phyloP scores from a whole-genome alignment of 2,329 filamentous ascomycete species.

The Arthrinium phaeospermum region DNA sequence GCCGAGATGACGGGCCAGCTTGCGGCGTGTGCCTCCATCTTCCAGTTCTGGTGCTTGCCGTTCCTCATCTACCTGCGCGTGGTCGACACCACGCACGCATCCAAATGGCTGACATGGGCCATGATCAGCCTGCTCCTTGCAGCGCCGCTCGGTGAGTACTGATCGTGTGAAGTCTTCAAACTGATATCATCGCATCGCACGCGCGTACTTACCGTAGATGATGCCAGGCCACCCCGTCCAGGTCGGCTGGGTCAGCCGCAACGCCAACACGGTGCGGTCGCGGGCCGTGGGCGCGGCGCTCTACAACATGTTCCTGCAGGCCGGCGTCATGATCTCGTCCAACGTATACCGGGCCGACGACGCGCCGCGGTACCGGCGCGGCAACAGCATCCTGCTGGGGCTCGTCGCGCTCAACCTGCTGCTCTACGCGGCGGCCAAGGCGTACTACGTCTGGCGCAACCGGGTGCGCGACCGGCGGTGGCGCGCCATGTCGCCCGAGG shows the following conservation, averaged over 20 bases:
- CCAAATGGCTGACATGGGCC: conserved; percentile 51
- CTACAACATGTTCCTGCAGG: conserved; percentile 56
- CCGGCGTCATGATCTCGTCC: conserved; percentile 45
- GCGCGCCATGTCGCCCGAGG: conserved; percentile 45
- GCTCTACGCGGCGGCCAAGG: conserved; percentile 44
- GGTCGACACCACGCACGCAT: conserved; percentile 59
- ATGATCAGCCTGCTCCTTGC: conserved; percentile 55
- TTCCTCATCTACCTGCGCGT: conserved; percentile 51
- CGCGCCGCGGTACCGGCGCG: conserved; percentile 44
- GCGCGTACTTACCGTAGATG: conserved; percentile 22
- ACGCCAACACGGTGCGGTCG: conserved; percentile 63
- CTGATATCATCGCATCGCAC: conserved; percentile 17
- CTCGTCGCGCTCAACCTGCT: conserved; percentile 33
- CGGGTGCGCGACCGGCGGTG: conserved; percentile 43
- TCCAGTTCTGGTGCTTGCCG: conserved; percentile 59
- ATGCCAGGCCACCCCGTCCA: conserved; percentile 55
- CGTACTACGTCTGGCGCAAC: conserved; percentile 47
- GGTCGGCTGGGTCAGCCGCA: conserved; percentile 62
- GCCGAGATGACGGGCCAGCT: conserved; percentile 54
- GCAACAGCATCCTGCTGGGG: conserved; percentile 45
- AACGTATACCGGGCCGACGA: conserved; percentile 45
- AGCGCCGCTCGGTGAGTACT: conserved; percentile 39
- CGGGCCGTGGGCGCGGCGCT: conserved; percentile 37
- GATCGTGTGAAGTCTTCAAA: neutral
- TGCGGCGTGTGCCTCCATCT: conserved; percentile 50